Percentiles rank a stretch among this genome's conserved stretches.
These are phyloP conservation scores for Cryomyces minteri DNA, from an alignment of 495 filamentous ascomycete species.

Conservation along the genomic window DNA sequence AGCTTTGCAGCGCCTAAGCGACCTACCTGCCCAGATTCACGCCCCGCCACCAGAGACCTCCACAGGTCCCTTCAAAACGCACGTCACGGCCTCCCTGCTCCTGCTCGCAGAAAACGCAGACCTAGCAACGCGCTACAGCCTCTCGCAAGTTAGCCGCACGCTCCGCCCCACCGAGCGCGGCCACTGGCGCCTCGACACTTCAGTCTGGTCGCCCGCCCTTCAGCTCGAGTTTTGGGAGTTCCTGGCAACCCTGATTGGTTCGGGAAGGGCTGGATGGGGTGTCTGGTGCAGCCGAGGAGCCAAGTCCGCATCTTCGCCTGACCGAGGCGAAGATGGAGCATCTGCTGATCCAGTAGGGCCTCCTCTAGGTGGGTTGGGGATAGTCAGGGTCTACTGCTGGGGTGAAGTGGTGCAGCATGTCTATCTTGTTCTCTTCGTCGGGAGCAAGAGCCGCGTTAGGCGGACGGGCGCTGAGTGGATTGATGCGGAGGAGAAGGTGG, in stretches of 20 bases:
- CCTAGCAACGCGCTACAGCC: neutral
- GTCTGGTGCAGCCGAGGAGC: slow-evolving; percentile 9
- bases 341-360: too few species aligned
- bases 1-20: neutral
- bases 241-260: slow-evolving; percentile 3
- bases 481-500: slow-evolving; percentile 5
- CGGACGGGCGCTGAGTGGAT: slow-evolving; percentile 7
- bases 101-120: slow-evolving; percentile 1
- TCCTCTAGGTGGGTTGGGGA: slow-evolving; percentile 1
- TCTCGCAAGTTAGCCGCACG: slow-evolving; percentile 1
- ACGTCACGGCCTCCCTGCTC: neutral
- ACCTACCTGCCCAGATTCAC: neutral
- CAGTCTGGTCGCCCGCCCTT: slow-evolving; percentile 1
- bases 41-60: neutral
- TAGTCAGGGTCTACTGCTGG: slow-evolving; percentile 13
- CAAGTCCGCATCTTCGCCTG: neutral
- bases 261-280: slow-evolving; percentile 8
- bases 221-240: slow-evolving; percentile 10
- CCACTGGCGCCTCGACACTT: slow-evolving; percentile 8
- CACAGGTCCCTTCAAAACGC: neutral
- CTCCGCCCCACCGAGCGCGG: slow-evolving; percentile 8
- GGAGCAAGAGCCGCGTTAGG: slow-evolving; percentile 6
- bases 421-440: slow-evolving; percentile 10
- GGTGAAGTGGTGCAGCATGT: slow-evolving; percentile 13
- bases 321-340: neutral